Base-by-base conservation (phyloP, 495 filamentous ascomycete species). In the Aspergillus cristatus region DNA sequence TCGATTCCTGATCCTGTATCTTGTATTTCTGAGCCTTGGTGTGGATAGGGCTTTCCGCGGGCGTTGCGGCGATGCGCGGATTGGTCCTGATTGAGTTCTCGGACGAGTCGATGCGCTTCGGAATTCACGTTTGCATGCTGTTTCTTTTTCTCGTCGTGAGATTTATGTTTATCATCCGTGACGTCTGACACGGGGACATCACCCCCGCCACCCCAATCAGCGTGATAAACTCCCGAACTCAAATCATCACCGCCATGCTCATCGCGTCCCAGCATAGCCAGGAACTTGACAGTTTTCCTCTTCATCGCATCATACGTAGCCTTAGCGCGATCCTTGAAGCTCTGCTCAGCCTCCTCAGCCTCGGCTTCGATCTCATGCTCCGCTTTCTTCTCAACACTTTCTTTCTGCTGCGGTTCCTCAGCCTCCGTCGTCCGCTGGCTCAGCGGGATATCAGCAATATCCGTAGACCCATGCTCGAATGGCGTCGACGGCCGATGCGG, bases 71-170 rank as follows among this genome's bases (percentile, higher is more conserved):
- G 53, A 13, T 46, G 41, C 6, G 25, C 37, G 3, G 53, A 54
- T 17, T 57, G 51, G 14, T 51, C 54, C 31, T 55, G 53, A 6
- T 46, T 59, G 33, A 59, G n/a, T n/a, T 57, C 55, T n/a, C 55
- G 50, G 17, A 59, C 53, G 3, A 59, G 38, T 10, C 51, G 47
- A 34, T 57, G 53, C 0, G 55, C 55, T 36, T 59, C 55, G 20
- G 47, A 50, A 26, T 47, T 49, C 20, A 35, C 43, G 14, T 29
- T 28, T 16, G 28, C 40, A 14, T 55, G 46, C 0, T 58, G 28
- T 18, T 39, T 28, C 15, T 42, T 38, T 18, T 54, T 58, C 30
- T 52, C 42, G 22, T 60, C 50, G 25, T 50, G 45, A 15, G 47
- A 51, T 37, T 60, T 60, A 14, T 58, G 40, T 18, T 57, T 58